phyloP scores from a whole-genome alignment of 129 eudicot species.

The Calendula officinalis region DNA sequence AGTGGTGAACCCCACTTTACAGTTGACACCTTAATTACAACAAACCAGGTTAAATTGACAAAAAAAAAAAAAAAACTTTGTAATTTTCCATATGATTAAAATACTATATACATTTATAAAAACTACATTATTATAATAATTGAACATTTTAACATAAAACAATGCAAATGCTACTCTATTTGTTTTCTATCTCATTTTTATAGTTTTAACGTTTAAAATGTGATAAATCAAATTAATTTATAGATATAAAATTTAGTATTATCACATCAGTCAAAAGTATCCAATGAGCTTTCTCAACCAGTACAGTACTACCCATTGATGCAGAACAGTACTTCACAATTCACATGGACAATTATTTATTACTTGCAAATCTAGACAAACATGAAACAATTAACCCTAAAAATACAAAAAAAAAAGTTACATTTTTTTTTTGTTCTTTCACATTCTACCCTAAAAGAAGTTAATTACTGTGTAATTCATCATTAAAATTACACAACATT shows the following conservation, averaged over 20 bases:
- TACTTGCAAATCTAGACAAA: conserved; percentile 32
- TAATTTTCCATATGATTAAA: too few relatives aligned
- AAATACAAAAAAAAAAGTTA: conserved; percentile 11
- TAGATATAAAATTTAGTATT: too few relatives aligned
- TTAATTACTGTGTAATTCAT: conserved; percentile 38
- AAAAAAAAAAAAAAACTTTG: too few relatives aligned
- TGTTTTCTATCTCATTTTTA: too few relatives aligned
- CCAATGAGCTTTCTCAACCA: not conserved
- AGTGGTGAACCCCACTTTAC: conserved; percentile 8
- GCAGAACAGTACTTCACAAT: not conserved
- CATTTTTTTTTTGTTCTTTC: conserved; percentile 22
- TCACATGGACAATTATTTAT: conserved; percentile 29
- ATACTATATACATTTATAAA: too few relatives aligned
- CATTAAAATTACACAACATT: conserved; percentile 36
- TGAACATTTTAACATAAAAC: too few relatives aligned
- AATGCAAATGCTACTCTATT: too few relatives aligned
- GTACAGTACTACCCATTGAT: not conserved
- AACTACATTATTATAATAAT: too few relatives aligned
- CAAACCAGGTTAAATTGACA: not conserved
- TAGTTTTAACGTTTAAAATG: too few relatives aligned
- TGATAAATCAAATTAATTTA: too few relatives aligned
- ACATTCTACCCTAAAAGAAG: conserved; percentile 34
- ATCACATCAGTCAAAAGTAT: too few relatives aligned
- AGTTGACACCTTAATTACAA: not conserved
- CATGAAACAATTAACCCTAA: conserved; percentile 26